Percentiles rank a stretch among this genome's conserved stretches.
Conservation (phyloP, 2,329 filamentous ascomycete species). For the Venturia aucupariae region DNA sequence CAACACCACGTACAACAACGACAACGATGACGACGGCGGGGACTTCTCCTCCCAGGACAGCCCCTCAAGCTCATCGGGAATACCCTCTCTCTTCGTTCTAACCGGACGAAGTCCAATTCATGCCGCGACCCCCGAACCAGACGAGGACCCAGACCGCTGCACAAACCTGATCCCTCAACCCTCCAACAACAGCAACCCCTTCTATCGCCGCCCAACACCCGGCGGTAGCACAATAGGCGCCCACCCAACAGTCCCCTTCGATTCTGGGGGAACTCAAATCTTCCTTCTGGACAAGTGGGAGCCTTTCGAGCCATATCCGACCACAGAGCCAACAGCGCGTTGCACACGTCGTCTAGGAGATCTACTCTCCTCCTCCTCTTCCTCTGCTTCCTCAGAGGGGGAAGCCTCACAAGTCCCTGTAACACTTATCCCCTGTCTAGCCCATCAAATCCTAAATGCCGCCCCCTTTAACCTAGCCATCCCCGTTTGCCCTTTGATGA, state of each 20-base stretch:
- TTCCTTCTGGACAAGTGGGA: background rate
- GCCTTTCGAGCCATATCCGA: background rate
- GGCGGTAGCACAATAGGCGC: background rate
- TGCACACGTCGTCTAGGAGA: background rate
- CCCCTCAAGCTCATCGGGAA: too few relatives aligned
- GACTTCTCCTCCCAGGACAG: too few relatives aligned
- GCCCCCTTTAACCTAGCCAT: background rate
- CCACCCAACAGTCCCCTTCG: background rate
- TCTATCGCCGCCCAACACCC: background rate
- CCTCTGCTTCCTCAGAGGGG: too few relatives aligned
- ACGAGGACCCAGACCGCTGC: background rate
- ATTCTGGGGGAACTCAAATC: background rate
- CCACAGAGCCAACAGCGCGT: background rate
- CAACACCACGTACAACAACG: too few relatives aligned
- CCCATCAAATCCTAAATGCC: background rate
- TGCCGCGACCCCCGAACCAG: background rate
- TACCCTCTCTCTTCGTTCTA: too few relatives aligned
- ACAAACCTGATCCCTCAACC: background rate
- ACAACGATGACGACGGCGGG: too few relatives aligned
- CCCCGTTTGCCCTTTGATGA: background rate
- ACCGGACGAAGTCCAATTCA: too few relatives aligned
- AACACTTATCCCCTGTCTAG: background rate
- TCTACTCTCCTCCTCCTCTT: background rate
- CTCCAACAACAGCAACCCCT: background rate
- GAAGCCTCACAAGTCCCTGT: background rate